Evolutionary conservation across 2,329 filamentous ascomycete genomes (phyloP), one percentile per base, ranked within the genome.

Genomic region (Sarocladium kiliense): DNA sequence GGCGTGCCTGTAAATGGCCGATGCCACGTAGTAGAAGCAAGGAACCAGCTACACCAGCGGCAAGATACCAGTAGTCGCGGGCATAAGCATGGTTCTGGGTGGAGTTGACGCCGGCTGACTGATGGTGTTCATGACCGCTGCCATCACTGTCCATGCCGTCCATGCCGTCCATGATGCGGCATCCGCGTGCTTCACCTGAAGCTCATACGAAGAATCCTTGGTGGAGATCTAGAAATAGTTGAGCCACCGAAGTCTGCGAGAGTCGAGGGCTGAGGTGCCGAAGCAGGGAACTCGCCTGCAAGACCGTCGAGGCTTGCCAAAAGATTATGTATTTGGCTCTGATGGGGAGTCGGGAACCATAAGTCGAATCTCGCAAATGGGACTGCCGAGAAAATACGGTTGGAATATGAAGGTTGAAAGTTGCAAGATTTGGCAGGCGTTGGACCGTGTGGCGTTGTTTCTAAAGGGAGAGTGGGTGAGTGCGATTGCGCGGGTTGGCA

Each of bases 31-130:
- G 62, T 1, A 64, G 55, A 2, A 71, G 61, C 4, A 80, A 62
- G 0, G 75, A 59, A 1, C 70, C 77, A 3, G 82, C 63, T 23
- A 77, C 74, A 16, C 71, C 76, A 7, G 74, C 79, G 36, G 82
- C 68, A 32, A 81, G 75, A 63, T 84, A 85, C 82, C 82, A 86
- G 62, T 78, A 86, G 2, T 73, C 74, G 18, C 71, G 72, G 16
- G 82, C 81, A 53, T 84, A 73, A 39, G 69, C 71, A 63, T 74
- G 74, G 62, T 84, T 84, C 36, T 68, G 68, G 1, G 66, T 57
- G 77, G 63, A 71, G 66, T 66, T 69, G 53, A 72, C 66, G 18
- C 71, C 68, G 60, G 71, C 65, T 54, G 68, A 63, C 41, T 67
- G 62, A 53, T 63, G 62, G 23, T n/a, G n/a, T n/a, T 60, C 42